Base-by-base conservation (phyloP, 116 monocot species). In the Iris pallida region DNA sequence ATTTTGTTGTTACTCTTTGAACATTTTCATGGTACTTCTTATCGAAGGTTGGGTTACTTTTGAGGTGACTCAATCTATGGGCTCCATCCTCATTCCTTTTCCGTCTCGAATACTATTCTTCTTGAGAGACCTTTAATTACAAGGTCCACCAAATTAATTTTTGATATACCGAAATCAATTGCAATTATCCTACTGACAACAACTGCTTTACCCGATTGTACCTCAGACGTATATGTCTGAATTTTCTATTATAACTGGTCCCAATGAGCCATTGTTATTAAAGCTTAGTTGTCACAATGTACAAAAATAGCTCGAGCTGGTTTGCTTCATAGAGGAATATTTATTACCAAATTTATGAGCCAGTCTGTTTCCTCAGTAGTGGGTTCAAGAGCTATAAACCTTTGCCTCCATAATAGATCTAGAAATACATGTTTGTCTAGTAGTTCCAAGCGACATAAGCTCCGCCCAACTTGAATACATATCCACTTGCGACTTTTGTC, bases 291-390 rank as follows among this genome's bases (percentile, higher is more conserved):
- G 57, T 69, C 69, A 45, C 56, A 69, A 45, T 69, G 40, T 30
- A 69, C 47, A 11, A 1, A 57, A 30, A 57, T 53, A 16, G 43
- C 16, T 57, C 15, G 41, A 15, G 40, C 10, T n/a, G 45, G 69
- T 57, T 69, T 69, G 5, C 7, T 12, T 42, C 69, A 57, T 10
- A 69, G 15, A 12, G 53, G 68, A 68, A 68, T 46, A 54, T 68
- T 53, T 54, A 3, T 16, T 55, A 68, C 13, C 41, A 69, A 8
- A 58, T 57, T 12, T 43, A 15, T 0, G 0, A 69, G 45, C 45
- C 69, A 69, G 8, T 69, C 69, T 18, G 10, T 42, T 16, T 69
- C 69, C 30, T 52, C 16, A 7, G 2, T 12, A 4, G 30, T 30
- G 30, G 3, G 30, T 0, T 30, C 30, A 30, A 30, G 0, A 30